Evolutionary conservation across 495 filamentous ascomycete genomes (phyloP).

Genomic region (Talaromyces proteolyticus): DNA sequence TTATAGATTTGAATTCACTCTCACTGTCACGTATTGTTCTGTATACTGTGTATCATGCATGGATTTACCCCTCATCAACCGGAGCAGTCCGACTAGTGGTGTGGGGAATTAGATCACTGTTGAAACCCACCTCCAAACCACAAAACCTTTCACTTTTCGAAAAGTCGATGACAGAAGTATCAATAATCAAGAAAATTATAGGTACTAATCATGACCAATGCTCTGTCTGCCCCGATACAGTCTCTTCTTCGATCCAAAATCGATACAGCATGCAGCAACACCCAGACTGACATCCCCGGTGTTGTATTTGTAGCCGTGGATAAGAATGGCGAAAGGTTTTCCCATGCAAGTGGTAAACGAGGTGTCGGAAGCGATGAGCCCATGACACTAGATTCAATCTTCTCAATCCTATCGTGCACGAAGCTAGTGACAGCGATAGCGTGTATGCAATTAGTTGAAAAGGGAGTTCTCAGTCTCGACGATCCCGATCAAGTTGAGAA

Average conservation of each 20-base stretch:
- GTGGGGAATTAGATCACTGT: too few species aligned
- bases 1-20: too few species aligned
- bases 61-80: too few species aligned
- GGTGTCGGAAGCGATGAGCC: slow-evolving; percentile 13
- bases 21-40: too few species aligned
- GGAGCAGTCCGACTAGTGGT: too few species aligned
- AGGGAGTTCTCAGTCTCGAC: slow-evolving; percentile 46
- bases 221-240: neutral
- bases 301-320: neutral
- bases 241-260: neutral
- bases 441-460: slow-evolving; percentile 57
- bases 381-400: slow-evolving; percentile 47
- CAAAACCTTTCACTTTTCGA: too few species aligned
- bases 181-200: neutral
- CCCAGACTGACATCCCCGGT: neutral
- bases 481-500: slow-evolving; percentile 39
- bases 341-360: neutral
- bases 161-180: neutral
- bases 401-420: slow-evolving; percentile 58
- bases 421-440: slow-evolving; percentile 50
- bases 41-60: too few species aligned
- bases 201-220: neutral
- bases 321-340: neutral
- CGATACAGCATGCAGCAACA: neutral
- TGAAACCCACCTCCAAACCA: too few species aligned